Percentiles rank a stretch among this genome's conserved stretches.
phyloP scores from a whole-genome alignment of 2,329 filamentous ascomycete species.

The Diaporthe ilicicola region DNA sequence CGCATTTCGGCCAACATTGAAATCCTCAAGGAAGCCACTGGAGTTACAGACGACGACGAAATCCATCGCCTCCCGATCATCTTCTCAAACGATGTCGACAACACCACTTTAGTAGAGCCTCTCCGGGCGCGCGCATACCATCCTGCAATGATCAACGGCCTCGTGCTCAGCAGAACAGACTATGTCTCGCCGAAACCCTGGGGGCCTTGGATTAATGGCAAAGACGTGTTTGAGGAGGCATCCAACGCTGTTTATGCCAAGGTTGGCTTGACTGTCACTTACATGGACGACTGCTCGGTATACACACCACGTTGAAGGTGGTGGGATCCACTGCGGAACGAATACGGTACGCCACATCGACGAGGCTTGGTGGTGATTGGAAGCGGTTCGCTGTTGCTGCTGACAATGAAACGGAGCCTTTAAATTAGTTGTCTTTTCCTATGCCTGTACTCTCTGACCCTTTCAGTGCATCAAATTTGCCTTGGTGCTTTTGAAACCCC shows the following conservation, averaged over 20 bases:
- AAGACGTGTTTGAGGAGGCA: background rate
- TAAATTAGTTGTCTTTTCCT: background rate
- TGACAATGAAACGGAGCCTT: background rate
- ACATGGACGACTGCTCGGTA: background rate
- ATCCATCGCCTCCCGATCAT: background rate
- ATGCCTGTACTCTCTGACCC: background rate
- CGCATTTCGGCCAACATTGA: background rate
- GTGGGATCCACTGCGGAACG: background rate
- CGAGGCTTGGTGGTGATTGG: background rate
- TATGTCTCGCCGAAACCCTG: background rate
- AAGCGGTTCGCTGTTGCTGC: background rate
- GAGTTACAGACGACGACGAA: background rate
- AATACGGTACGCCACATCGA: background rate
- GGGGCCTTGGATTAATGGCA: background rate
- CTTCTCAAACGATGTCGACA: background rate
- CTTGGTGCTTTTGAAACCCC: background rate
- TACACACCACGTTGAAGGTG: background rate
- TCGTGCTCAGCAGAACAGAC: background rate
- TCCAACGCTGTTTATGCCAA: background rate
- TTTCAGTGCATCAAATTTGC: background rate
- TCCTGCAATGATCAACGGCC: background rate
- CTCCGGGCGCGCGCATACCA: background rate
- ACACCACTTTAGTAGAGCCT: background rate
- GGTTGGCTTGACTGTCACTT: background rate
- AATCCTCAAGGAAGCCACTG: background rate